Conservation (phyloP, 176 grass and related monocot species). For the Oryza glumipatula region DNA sequence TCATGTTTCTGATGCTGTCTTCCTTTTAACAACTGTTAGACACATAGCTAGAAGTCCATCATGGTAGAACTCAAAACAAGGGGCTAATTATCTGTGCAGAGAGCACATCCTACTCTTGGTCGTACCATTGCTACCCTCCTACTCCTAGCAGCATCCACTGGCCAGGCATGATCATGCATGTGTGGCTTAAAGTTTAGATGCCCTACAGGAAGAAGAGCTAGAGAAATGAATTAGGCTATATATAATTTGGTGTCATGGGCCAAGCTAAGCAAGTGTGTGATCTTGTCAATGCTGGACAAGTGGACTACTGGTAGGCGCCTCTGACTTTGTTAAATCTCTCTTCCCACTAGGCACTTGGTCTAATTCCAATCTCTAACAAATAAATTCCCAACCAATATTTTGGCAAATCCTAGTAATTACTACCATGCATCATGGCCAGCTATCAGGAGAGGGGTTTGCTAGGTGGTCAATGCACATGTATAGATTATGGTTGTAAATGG, state of each 20-base stretch:
- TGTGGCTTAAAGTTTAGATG: background rate
- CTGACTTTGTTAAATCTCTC: background rate
- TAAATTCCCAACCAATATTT: background rate
- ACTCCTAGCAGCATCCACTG: background rate
- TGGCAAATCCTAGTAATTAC: background rate
- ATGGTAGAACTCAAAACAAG: background rate
- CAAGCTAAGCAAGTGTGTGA: background rate
- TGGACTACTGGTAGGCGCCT: background rate
- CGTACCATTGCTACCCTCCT: background rate
- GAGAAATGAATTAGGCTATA: background rate
- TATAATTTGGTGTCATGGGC: background rate
- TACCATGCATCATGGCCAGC: background rate
- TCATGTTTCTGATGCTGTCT: background rate
- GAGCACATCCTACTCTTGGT: background rate
- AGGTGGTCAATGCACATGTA: background rate
- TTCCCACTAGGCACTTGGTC: background rate
- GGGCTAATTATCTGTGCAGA: background rate
- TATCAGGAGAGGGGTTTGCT: background rate
- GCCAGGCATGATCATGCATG: no score
- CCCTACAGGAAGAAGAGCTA: background rate
- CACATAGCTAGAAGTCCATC: background rate
- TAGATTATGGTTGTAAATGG: background rate
- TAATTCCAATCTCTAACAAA: background rate
- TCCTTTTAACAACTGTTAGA: background rate
- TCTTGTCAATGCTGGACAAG: background rate